Evolutionary conservation across 352 stramenopile species (phyloP), one percentile per base, ranked within the genome.

Genomic region (Blastocystis sp.): DNA sequence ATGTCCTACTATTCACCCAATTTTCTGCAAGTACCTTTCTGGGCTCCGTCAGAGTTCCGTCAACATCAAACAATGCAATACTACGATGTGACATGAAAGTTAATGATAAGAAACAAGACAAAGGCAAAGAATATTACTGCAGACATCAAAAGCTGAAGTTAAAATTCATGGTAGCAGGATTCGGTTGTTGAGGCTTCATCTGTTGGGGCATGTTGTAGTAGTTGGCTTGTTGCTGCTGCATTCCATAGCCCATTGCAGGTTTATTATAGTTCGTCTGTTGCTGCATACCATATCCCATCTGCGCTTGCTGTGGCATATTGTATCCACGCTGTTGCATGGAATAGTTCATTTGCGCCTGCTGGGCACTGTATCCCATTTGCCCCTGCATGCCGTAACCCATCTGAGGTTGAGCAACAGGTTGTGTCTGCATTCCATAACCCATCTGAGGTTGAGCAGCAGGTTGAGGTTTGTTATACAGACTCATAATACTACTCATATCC

Each of bases 31-130:
- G 5, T 86, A 87, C 77, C 19, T 57, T 35, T 42, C 77, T 52
- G 21, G 14, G 42, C n/a, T 61, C 43, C n/a, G 77, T 77, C 2
- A 87, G 12, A 14, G 77, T 87, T 35, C 77, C 77, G 27, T 87
- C 77, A 5, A 87, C 49, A 51, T 87, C 77, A 39, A 87, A 87
- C 49, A 87, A 24, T 9, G 77, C 77, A 59, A 87, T 43, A n/a
- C 4, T 16, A 16, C 24, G 74, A 39, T 43, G 27, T 14, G 29
- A 66, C 46, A 83, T 83, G 27, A 83, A 63, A 39, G 49, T 51
- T 7, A 67, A 21, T 52, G 37, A 32, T 24, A 83, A 83, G 51
- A 83, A 83, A 83, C 66, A 78, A 29, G 19, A 16, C 35, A 14
- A 78, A 56, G 12, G 21, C 35, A 59, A 78, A 32, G 11, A 27